Conservation (phyloP, 495 filamentous ascomycete species). For the Daldinia decipiens region DNA sequence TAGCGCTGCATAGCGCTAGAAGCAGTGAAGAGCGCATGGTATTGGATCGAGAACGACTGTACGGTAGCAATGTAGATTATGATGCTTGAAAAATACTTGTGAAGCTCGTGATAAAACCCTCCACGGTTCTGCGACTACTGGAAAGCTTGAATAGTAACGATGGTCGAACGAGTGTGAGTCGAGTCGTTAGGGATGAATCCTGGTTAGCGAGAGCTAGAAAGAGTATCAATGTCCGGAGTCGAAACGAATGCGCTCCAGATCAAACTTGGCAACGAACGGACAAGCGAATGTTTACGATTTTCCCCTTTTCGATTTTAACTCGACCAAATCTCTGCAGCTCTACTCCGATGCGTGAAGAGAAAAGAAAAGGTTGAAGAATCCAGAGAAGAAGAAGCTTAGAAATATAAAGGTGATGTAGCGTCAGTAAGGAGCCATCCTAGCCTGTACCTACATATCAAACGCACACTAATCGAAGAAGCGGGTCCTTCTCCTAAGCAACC, state of each 20-base stretch:
- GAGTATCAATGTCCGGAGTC: conserved; percentile 23
- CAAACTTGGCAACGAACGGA: conserved; percentile 24
- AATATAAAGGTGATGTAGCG: conserved; percentile 11
- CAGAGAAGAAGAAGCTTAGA: conserved; percentile 20
- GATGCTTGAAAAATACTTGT: background rate
- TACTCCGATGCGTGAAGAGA: conserved; percentile 18
- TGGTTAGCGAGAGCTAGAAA: conserved; percentile 18
- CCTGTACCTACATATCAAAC: conserved; percentile 44
- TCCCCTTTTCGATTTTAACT: conserved; percentile 22
- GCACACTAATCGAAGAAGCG: conserved; percentile 39
- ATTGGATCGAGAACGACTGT: conserved; percentile 25
- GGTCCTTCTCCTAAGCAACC: conserved; percentile 21
- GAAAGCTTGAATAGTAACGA: conserved; percentile 18
- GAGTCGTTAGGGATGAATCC: conserved; percentile 21
- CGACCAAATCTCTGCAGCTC: conserved; percentile 13
- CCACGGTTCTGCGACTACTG: conserved; percentile 6
- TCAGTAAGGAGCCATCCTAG: conserved; percentile 15
- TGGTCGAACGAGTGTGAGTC: conserved; percentile 29
- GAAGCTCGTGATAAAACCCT: background rate
- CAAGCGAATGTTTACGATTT: conserved; percentile 36
- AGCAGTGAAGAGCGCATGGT: conserved; percentile 51
- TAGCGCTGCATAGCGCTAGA: conserved; percentile 50
- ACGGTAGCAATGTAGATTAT: background rate
- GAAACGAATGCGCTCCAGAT: conserved; percentile 35
- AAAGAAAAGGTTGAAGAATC: conserved; percentile 27